A percentile compares a stretch with the other conserved stretches of the same genome.
phyloP scores from a whole-genome alignment of 2,329 filamentous ascomycete species.

The Xylaria sp. region DNA sequence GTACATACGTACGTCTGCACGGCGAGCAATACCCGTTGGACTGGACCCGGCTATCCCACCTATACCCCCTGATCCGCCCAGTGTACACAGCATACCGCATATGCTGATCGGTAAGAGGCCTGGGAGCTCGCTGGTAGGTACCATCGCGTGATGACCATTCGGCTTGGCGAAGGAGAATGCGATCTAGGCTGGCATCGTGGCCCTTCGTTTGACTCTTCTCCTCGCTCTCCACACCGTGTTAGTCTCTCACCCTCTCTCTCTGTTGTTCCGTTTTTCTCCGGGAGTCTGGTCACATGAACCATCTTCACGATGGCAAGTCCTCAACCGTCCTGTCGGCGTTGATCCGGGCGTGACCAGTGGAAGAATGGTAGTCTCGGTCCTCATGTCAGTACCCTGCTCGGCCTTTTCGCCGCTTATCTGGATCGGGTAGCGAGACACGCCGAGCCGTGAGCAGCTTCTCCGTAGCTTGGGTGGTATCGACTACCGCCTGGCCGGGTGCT shows the following conservation, averaged over 20 bases:
- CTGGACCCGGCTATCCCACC: neutral
- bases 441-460: neutral
- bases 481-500: neutral
- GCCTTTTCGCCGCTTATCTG: conserved; percentile 16
- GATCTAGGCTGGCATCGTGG: conserved; percentile 15
- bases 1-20: neutral
- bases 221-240: conserved; percentile 18
- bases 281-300: conserved; percentile 21
- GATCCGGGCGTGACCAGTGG: neutral
- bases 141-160: conserved; percentile 1
- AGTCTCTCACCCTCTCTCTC: neutral
- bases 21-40: neutral
- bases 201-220: neutral
- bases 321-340: neutral
- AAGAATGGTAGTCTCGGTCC: neutral
- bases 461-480: conserved; percentile 1
- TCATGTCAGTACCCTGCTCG: neutral
- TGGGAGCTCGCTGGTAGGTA: neutral
- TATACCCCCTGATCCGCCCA: neutral
- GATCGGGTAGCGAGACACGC: conserved; percentile 11
- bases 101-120: neutral
- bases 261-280: neutral
- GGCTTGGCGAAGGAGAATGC: conserved; percentile 10
- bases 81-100: neutral
- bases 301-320: conserved; percentile 8